Base-by-base conservation (phyloP, 202 grass and related monocot species). In the Zoysia matrella region DNA sequence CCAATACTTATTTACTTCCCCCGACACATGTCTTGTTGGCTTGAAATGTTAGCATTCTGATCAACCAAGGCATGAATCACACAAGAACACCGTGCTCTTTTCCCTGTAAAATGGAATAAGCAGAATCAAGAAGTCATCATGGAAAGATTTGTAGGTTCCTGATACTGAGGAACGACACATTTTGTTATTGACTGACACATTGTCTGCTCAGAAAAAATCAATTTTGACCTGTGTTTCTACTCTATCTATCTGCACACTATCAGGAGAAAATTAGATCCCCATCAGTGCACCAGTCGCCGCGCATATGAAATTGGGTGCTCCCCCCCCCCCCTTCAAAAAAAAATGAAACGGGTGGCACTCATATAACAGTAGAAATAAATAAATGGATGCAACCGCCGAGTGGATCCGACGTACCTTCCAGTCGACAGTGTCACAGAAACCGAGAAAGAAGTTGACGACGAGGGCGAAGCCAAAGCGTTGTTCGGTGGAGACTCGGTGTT, bases 341-440 rank as follows among this genome's bases (percentile, higher is more conserved):
- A 30, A 30, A 0, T 30, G 22, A 30, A 30, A 30, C 22, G 22
- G 22, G 22, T 30, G 22, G 22, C 22, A 30, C 22, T 0, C 22
- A 30, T 30, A 30, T 30, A 30, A 30, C 0, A 30, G 22, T 30
- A 30, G 22, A 30, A 30, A 30, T 30, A 30, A 30, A 30, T 30
- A 30, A 30, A 30, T 30, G 22, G 22, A 30, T 30, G 22, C 22
- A 30, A 0, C 22, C 22, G 22, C 22, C 22, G 22, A 30, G 22
- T 30, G 22, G 22, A 30, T 30, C 6, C 22, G 22, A 30, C 8
- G 16, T 5, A 98, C 92, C 90, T 95, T 98, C 96, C 96, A 98
- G 85, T 98, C 85, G 60, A 98, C 75, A 71, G 89, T 88, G 80
- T 95, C 92, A 87, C 95, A 95, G 92, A 98, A 98, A 0, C 92